phyloP scores from a whole-genome alignment of 441 rosid species.

The Populus hybrid region DNA sequence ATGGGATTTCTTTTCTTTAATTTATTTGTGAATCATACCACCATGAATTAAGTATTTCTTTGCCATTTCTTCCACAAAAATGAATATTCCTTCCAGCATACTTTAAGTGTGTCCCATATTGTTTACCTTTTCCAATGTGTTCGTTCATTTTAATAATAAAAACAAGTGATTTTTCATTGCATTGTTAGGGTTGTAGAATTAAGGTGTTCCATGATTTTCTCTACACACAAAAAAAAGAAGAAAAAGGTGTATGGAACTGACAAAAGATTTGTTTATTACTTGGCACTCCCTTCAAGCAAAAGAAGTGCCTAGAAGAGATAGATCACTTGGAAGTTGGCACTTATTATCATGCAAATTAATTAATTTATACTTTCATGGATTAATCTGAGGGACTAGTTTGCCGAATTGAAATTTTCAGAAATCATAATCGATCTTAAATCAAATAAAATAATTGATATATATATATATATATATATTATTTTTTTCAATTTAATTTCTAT shows the following conservation, averaged over 20 bases:
- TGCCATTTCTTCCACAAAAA: neutral
- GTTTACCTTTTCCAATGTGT: neutral
- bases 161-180: no score
- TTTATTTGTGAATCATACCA: neutral
- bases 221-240: no score
- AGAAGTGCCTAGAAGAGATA: neutral
- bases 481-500: no score
- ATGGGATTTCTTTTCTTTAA: no score
- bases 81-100: neutral
- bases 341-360: neutral
- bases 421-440: no score
- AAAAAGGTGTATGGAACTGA: neutral
- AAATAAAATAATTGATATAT: no score
- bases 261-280: neutral
- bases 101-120: neutral
- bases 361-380: neutral
- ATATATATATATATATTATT: no score
- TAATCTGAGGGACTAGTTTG: neutral
- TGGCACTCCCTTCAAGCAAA: neutral
- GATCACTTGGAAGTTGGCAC: neutral
- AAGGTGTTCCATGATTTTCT: neutral
- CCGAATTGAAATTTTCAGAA: neutral
- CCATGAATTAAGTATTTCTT: neutral
- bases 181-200: no score
- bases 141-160: neutral